Evolutionary conservation across 306 rosid genomes (phyloP), one percentile per base, ranked within the genome.

Genomic region (Begonia fuchsioides): DNA sequence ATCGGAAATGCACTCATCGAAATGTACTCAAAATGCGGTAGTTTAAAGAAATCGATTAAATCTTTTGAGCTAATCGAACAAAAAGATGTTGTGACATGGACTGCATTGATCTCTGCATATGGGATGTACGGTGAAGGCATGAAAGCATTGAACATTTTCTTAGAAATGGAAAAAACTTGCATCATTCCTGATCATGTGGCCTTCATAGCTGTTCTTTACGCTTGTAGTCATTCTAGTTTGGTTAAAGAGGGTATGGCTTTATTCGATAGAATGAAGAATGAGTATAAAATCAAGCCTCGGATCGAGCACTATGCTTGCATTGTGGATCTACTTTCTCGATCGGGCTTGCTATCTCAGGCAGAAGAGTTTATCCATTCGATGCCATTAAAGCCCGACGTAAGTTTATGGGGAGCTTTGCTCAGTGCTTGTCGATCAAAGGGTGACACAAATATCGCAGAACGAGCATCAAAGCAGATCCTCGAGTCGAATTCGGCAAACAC

Each of bases 21-120:
- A 68, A 71, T 79, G 88, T 79, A 75, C 72, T 83, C 79, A 47
- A 79, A 75, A 53, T 74, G 82, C 43, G 94, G 88, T 43, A 65
- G 56, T 56, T 65, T 76, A 45, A 65, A 54, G 54, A 69, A 53
- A 48, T 72, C 85, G 41, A 52, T 65, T 50, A 69, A 59, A 57
- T 67, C 72, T 44, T 83, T 72, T 55, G 71, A 74, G 60, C 60
- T 56, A 10, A 63, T 79, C 45, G 38, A 14, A 10, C 61, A 17
- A 59, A 83, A 76, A 59, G 88, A 83, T 72, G 67, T 79, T 53
- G 73, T 74, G 47, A 61, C 70, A 18, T 79, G 82, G 82, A 70
- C 83, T 56, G 67, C 88, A 10, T 69, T 74, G 77, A 74, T 80
- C 59, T 74, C 71, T 53, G 64, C 79, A 43, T 73, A 74, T 63